Evolutionary conservation across 2,329 filamentous ascomycete genomes (phyloP), one percentile per base, ranked within the genome.

Genomic region (Penicillium sp.): DNA sequence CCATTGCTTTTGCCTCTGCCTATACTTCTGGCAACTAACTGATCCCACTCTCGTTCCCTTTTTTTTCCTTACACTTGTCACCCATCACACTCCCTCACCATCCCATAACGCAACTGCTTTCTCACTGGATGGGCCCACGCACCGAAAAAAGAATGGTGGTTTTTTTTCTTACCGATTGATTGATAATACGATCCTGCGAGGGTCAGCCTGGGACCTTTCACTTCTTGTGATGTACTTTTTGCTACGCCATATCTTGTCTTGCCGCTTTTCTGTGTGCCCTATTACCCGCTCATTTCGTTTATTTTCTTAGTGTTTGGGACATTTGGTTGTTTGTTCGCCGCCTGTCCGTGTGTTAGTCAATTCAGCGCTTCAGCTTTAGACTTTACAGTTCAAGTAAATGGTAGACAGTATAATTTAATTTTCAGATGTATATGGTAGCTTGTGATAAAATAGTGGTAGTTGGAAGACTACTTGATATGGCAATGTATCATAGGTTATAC

Each of bases 211-310:
- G 61, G 52, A 57, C 56, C 58, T 62, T 61, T 63, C 56, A 58
- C 62, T 67, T 67, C 65, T 67, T 67, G 65, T 67, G 65, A 67
- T 67, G 65, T 67, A 67, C 62, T 67, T 67, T 66, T 66, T 67
- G 62, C 62, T 68, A 62, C 64, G 62, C 61, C 63, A 65, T 66
- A 60, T 67, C 63, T 67, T 67, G 61, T 66, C 57, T 66, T 66
- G 58, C 60, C 57, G 50, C 61, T 56, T 62, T 67, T 69, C 62
- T 64, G 62, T 67, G 67, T 68, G 66, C 64, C 64, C 61, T 67
- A 67, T 67, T 67, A 66, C 65, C 65, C 65, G 62, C 63, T 66
- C 63, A 55, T 62, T 65, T 65, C 52, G 57, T 66, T 64, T 66
- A 53, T 60, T 63, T 64, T 57, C 55, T 58, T 60, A 56, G 40